Conservation (phyloP, 805 yeast species). For the Barnettozyma salicaria region DNA sequence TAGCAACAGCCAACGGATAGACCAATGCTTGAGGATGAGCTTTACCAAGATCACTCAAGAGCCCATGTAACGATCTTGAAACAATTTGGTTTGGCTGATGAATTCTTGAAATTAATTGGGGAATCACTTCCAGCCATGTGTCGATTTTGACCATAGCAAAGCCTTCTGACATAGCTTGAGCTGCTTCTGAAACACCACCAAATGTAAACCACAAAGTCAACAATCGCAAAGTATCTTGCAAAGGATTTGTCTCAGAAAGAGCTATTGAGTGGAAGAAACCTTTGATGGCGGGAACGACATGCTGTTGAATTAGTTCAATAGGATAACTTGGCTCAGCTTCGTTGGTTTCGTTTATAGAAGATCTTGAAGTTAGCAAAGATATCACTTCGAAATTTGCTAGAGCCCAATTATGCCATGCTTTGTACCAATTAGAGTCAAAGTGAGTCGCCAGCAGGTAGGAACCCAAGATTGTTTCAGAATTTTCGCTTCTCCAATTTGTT, state of each 20-base stretch:
- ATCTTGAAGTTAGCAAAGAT: slow-evolving; percentile 44
- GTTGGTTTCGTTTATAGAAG: slow-evolving; percentile 28
- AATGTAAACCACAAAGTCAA: slow-evolving; percentile 93
- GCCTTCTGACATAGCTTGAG: slow-evolving; percentile 86
- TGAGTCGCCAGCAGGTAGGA: slow-evolving; percentile 92
- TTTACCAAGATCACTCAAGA: slow-evolving; percentile 82
- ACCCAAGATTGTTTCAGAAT: slow-evolving; percentile 80
- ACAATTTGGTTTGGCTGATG: slow-evolving; percentile 91
- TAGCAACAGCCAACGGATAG: slow-evolving; percentile 92
- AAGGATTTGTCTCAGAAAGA: slow-evolving; percentile 74
- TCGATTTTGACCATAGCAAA: slow-evolving; percentile 84
- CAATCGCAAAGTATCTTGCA: slow-evolving; percentile 87
- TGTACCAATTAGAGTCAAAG: slow-evolving; percentile 89
- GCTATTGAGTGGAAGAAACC: slow-evolving; percentile 96
- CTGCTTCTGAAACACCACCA: slow-evolving; percentile 91
- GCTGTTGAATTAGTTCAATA: slow-evolving; percentile 64
- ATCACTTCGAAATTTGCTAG: slow-evolving; percentile 95
- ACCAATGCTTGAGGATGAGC: slow-evolving; percentile 97
- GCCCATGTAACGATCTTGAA: slow-evolving; percentile 68
- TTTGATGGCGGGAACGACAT: slow-evolving; percentile 91
- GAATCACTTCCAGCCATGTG: slow-evolving; percentile 92
- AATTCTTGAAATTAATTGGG: slow-evolving; percentile 92
- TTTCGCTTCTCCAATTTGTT: slow-evolving; percentile 71
- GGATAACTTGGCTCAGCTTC: slow-evolving; percentile 29
- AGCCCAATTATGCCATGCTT: slow-evolving; percentile 99